Base-by-base conservation (phyloP, 1,139 yeast species). In the Kluyveromyces sp. region DNA sequence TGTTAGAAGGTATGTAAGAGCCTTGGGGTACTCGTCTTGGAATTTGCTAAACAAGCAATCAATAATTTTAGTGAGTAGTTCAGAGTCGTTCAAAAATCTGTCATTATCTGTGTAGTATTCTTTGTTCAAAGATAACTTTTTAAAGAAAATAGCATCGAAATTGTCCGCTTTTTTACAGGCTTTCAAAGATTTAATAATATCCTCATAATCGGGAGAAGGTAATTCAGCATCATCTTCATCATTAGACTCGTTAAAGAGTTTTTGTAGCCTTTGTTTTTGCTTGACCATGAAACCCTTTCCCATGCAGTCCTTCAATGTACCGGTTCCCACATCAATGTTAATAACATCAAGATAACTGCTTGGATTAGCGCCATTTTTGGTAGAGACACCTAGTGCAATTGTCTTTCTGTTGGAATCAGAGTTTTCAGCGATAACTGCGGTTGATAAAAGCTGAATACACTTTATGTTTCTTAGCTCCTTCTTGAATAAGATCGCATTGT, bases 1-100 rank as follows among this genome's bases (percentile, higher is more conserved):
- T 2, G 96, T 86, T 51, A 90, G 71, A 37, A 89, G 71, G 61
- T 87, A 90, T 4, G 84, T 77, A 47, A 87, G 65, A 2, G 89
- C 73, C 68, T 56, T 83, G 81, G 40, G 92, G 83, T 57, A 55
- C 38, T 49, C 49, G 45, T 50, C 40, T 25, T 46, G 42, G 47
- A 55, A 57, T 26, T 53, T 57, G n/a, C 59, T 49, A 45, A 79
- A 70, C 7, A 82, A 68, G 46, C 78, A 59, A 4, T 65, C 63
- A 15, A 79, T 71, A 6, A 82, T 67, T 38, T 68, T 66, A 37
- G 67, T 66, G 48, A 89, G 70, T 48, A 88, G 79, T 34, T 65
- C 70, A 46, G 73, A 72, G 59, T 85, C 90, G 25, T 56, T 54
- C 26, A 87, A 79, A 38, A 79, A 76, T 48, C 85, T 71, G 60